phyloP scores from a whole-genome alignment of 2,329 filamentous ascomycete species.

The Xylaria sp. region DNA sequence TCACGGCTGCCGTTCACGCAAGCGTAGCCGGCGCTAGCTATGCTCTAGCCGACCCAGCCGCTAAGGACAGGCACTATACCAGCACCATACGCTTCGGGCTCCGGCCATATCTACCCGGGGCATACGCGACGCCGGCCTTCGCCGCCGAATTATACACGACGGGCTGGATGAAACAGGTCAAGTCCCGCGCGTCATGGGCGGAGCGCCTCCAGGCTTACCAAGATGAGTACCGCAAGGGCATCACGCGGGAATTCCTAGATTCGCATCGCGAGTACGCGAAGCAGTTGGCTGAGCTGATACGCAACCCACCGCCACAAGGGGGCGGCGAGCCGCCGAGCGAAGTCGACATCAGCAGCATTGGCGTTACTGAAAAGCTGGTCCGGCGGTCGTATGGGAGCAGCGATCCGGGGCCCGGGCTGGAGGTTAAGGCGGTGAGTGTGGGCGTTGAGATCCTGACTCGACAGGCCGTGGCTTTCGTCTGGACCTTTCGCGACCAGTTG shows the following conservation, averaged over 20 bases:
- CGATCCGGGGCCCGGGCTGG: background rate
- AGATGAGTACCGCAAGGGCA: background rate
- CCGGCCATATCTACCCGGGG: background rate
- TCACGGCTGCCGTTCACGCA: background rate
- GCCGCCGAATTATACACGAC: background rate
- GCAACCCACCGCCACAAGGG: background rate
- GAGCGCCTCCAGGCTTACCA: background rate
- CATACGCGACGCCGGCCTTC: background rate
- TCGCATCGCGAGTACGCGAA: background rate
- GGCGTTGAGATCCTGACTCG: background rate
- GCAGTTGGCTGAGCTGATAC: background rate
- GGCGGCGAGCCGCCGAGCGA: background rate
- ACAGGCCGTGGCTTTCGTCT: background rate
- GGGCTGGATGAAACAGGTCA: background rate
- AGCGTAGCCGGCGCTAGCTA: background rate
- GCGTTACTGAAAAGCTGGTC: background rate
- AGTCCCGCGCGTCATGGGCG: background rate
- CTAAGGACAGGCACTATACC: background rate
- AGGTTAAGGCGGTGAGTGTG: background rate
- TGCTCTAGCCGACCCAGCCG: background rate
- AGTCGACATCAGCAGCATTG: background rate
- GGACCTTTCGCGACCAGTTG: background rate
- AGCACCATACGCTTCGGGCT: background rate
- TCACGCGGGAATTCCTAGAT: background rate
- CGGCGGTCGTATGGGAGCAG: background rate